These are phyloP conservation scores for Cordyceps militaris DNA, from an alignment of 2,329 filamentous ascomycete species.

Conservation along the genomic window DNA sequence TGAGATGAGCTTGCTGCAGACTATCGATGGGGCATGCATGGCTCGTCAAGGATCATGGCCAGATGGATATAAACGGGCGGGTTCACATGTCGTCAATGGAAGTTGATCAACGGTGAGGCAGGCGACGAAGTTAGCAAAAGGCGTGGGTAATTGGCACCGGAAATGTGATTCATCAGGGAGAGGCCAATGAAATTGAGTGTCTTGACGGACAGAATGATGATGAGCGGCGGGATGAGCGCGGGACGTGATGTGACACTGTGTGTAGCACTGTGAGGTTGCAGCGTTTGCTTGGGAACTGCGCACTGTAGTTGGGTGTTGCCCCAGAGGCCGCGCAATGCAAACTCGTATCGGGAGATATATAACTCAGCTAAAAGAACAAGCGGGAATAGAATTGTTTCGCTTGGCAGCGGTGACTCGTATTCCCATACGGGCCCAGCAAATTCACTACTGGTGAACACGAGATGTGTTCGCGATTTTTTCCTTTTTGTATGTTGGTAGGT, in stretches of 20 bases:
- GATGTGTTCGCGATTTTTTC: too few relatives aligned
- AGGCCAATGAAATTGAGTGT: not conserved
- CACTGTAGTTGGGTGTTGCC: not conserved
- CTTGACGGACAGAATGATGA: not conserved
- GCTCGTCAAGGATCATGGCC: not conserved
- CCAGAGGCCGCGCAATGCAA: not conserved
- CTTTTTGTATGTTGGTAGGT: too few relatives aligned
- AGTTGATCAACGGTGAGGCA: not conserved
- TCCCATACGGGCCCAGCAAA: not conserved
- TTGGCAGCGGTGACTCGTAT: not conserved
- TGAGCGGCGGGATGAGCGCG: not conserved
- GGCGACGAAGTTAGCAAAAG: not conserved
- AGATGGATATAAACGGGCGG: not conserved
- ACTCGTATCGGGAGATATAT: not conserved
- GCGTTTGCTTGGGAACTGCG: not conserved
- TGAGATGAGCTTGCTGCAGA: not conserved
- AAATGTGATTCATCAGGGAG: not conserved
- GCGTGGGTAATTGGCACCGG: not conserved
- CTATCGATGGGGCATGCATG: not conserved
- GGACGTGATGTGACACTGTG: not conserved
- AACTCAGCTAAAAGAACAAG: not conserved
- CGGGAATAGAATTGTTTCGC: not conserved
- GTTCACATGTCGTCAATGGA: not conserved
- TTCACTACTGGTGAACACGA: not conserved
- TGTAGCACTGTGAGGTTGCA: not conserved